Conservation (phyloP, 2,329 filamentous ascomycete species). For the Phaeomoniella chlamydospora region DNA sequence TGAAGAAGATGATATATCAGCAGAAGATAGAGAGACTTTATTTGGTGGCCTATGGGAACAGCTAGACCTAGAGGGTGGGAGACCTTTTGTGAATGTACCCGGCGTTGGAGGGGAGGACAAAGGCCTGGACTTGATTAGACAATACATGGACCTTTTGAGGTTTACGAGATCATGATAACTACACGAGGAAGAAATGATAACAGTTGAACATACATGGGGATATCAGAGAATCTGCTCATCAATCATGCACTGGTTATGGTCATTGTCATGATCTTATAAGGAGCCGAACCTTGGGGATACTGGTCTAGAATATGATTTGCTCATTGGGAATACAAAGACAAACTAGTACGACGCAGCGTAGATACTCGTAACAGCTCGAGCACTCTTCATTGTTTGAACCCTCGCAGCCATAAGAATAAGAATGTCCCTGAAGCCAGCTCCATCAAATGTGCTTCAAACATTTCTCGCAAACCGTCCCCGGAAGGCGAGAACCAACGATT, state of each 20-base stretch:
- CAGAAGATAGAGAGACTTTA: neutral
- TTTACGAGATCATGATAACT: slow-evolving; percentile 20
- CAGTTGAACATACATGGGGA: neutral
- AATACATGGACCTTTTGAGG: slow-evolving; percentile 29
- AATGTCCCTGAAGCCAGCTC: neutral
- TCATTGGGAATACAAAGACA: slow-evolving; percentile 1
- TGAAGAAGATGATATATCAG: neutral
- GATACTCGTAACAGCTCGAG: neutral
- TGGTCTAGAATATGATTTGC: no score
- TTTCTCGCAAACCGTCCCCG: slow-evolving; percentile 4
- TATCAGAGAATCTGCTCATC: no score
- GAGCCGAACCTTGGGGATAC: no score
- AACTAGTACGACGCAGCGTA: neutral
- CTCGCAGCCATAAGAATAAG: slow-evolving; percentile 8
- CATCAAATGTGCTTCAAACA: slow-evolving; percentile 10
- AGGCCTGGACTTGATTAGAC: slow-evolving; percentile 25
- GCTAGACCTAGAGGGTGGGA: neutral
- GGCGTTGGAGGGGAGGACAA: slow-evolving; percentile 10
- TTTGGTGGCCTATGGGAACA: neutral
- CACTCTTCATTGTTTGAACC: slow-evolving; percentile 9
- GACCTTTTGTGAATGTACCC: neutral
- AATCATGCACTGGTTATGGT: no score
- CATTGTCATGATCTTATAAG: no score
- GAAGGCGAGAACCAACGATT: slow-evolving; percentile 9
- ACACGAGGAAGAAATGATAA: neutral